Conservation (phyloP, 2,329 filamentous ascomycete species). For the Parascedosporium putredinis region DNA sequence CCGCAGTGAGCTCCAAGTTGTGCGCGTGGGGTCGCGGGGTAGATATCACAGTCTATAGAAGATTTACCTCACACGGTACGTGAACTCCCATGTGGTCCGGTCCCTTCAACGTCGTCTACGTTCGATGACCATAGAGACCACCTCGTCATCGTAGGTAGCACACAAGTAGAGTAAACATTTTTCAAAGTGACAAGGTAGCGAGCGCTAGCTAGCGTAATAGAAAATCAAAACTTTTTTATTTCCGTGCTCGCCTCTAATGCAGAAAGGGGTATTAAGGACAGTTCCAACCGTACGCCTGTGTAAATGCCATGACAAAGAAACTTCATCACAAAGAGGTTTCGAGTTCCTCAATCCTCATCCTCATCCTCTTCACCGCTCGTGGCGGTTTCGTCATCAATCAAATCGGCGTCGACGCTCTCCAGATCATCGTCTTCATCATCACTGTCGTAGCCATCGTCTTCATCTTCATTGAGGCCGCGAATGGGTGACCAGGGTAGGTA, state of each 20-base stretch:
- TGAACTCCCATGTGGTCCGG: too few species aligned
- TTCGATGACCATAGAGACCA: too few species aligned
- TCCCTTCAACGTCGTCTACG: too few species aligned
- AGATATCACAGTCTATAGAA: neutral
- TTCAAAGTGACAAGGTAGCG: too few species aligned
- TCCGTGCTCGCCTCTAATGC: slow-evolving; percentile 2
- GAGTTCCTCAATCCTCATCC: slow-evolving; percentile 14
- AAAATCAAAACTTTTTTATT: neutral
- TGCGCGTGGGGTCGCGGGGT: neutral
- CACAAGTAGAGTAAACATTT: too few species aligned
- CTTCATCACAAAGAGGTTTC: neutral
- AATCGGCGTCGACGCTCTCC: slow-evolving; percentile 31
- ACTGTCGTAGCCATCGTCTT: slow-evolving; percentile 39
- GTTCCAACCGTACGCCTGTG: neutral
- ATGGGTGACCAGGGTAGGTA: slow-evolving; percentile 75
- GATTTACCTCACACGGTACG: neutral
- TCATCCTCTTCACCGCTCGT: slow-evolving; percentile 37
- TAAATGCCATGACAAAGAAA: neutral
- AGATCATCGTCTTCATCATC: slow-evolving; percentile 42
- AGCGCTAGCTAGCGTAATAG: too few species aligned
- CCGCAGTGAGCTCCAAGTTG: neutral
- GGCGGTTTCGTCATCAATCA: slow-evolving; percentile 36
- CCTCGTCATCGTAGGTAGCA: too few species aligned
- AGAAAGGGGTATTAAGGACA: neutral
- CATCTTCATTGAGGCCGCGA: slow-evolving; percentile 53